Percentiles rank a stretch among this genome's conserved stretches.
These are phyloP conservation scores for Chlamydomonas schloesseri DNA, from an alignment of 139 green algal species.

Conservation along the genomic window DNA sequence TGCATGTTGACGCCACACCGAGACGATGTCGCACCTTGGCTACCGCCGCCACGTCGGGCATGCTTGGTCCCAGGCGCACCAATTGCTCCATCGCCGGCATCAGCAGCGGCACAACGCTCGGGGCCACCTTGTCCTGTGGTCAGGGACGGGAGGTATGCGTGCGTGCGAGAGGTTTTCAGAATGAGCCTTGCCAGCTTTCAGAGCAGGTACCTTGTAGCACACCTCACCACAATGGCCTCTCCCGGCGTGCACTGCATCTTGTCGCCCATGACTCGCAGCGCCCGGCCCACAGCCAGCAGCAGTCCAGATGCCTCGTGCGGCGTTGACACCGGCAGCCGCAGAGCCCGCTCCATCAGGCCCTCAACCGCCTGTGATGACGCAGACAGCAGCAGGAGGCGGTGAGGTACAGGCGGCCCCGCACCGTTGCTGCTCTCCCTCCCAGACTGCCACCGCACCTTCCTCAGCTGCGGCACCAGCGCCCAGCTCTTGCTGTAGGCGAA, in stretches of 20 bases:
- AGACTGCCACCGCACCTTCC: no score
- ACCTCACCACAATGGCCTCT: not conserved
- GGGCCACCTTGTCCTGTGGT: not conserved
- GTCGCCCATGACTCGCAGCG: not conserved
- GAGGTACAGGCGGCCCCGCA: no score
- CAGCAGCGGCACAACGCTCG: not conserved
- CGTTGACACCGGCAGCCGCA: not conserved
- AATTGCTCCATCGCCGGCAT: not conserved
- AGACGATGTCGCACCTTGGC: no score
- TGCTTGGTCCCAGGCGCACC: not conserved
- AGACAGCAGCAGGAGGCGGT: no score
- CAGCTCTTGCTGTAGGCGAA: no score
- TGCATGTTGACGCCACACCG: no score
- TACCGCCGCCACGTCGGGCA: not conserved
- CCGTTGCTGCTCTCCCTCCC: no score
- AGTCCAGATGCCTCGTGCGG: not conserved
- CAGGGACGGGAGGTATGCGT: no score
- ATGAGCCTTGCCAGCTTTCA: no score
- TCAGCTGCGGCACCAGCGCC: no score
- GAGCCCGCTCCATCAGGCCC: not conserved
- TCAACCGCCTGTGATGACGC: not conserved
- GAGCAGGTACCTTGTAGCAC: no score
- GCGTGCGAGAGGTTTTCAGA: no score
- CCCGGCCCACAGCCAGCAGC: constrained; percentile 11
- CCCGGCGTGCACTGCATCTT: not conserved